phyloP scores from a whole-genome alignment of 192 early-diverging fungal species.

The Mycoemilia scoparia region DNA sequence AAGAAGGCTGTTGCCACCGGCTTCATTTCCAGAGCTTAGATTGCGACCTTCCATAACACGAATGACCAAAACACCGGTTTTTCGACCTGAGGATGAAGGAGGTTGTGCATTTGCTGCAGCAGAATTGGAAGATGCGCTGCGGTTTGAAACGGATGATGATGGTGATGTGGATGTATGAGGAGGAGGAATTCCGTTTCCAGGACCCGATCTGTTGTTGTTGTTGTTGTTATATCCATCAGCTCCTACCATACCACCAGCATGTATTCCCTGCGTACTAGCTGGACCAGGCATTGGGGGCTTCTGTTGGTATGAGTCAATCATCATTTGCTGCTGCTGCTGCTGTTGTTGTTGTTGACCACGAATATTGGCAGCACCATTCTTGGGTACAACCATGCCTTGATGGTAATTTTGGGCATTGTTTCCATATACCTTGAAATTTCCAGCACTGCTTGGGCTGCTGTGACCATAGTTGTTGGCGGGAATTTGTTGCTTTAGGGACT shows the following conservation, averaged over 20 bases:
- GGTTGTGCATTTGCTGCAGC: constrained; percentile 17
- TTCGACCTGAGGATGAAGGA: constrained; percentile 14
- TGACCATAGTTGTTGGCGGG: background rate
- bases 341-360: constrained; percentile 7
- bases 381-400: background rate
- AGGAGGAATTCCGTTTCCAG: constrained; percentile 5
- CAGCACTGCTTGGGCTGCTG: background rate
- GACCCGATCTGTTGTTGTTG: constrained; percentile 9
- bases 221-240: background rate
- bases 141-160: background rate
- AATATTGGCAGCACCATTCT: constrained; percentile 1
- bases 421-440: background rate
- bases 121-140: constrained; percentile 3
- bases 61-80: constrained; percentile 55
- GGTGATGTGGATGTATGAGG: constrained; percentile 6
- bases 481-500: no score
- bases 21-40: constrained; percentile 49
- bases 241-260: background rate
- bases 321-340: constrained; percentile 7
- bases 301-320: no score
- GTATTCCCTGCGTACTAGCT: background rate
- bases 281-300: background rate
- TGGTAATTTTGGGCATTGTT: background rate
- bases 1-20: no score
- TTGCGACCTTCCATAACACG: constrained; percentile 65